Evolutionary conservation across 495 filamentous ascomycete genomes (phyloP).

Genomic region (Xylaria castorea): DNA sequence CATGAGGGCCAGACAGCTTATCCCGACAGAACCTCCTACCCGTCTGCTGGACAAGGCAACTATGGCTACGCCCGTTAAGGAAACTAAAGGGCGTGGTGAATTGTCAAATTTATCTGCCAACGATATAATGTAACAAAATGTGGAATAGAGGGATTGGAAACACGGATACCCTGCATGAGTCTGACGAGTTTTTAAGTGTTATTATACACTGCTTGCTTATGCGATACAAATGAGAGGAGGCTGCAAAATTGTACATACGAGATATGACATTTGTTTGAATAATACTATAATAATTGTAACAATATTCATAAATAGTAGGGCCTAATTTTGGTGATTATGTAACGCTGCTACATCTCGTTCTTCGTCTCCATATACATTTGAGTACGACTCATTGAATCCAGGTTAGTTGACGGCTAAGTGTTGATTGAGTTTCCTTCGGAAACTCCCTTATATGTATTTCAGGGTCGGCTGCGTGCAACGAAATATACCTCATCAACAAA

Average conservation of each 20-base stretch:
- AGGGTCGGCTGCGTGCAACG: background rate
- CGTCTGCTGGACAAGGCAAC: constrained; percentile 31
- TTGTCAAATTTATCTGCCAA: background rate
- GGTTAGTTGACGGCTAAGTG: background rate
- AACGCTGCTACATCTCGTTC: background rate
- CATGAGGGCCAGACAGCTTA: constrained; percentile 39
- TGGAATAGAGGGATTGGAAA: background rate
- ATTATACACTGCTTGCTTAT: background rate
- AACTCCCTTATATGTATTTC: too few relatives aligned
- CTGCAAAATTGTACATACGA: constrained; percentile 19
- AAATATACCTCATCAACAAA: background rate
- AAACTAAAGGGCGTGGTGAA: background rate
- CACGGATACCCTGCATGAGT: background rate
- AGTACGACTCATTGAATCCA: background rate
- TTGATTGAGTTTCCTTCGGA: background rate
- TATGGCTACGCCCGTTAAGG: constrained; percentile 22
- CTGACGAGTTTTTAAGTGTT: background rate
- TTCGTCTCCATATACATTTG: background rate
- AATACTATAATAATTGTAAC: constrained; percentile 11
- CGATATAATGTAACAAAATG: background rate
- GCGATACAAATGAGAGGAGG: background rate
- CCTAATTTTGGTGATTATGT: background rate
- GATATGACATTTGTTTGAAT: background rate
- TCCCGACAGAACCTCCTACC: constrained; percentile 35
- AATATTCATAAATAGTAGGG: background rate